Percentiles rank a stretch among this genome's conserved stretches.
phyloP scores from a whole-genome alignment of 2,329 filamentous ascomycete genomes.

The Ceratocystis diversiconidia region DNA sequence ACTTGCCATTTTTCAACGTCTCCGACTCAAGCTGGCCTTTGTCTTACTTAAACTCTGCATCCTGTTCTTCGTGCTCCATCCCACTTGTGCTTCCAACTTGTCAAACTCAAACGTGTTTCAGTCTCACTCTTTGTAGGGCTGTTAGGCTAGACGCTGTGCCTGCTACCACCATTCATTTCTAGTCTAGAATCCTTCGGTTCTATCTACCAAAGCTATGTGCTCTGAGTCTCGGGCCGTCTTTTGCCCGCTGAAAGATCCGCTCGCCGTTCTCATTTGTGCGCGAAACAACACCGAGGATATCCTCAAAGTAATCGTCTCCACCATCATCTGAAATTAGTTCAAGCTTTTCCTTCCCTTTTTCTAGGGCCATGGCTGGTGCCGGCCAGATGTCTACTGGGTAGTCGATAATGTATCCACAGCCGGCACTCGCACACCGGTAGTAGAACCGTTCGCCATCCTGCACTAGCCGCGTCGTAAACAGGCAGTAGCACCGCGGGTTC shows the following conservation, averaged over 20 bases:
- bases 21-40: neutral
- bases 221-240: neutral
- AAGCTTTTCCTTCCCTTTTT: constrained; percentile 4
- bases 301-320: constrained; percentile 15
- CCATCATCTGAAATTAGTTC: constrained; percentile 10
- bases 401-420: constrained; percentile 14
- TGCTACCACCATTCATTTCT: neutral
- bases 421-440: constrained; percentile 14
- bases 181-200: neutral
- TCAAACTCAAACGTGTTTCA: neutral
- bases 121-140: neutral
- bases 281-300: constrained; percentile 12
- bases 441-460: neutral
- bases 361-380: neutral
- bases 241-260: neutral
- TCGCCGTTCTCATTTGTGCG: neutral
- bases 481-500: constrained; percentile 17
- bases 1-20: neutral
- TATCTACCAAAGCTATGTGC: neutral
- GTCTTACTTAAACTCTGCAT: neutral
- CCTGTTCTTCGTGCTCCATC: neutral
- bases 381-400: constrained; percentile 4
- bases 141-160: neutral
- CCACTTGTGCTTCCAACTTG: neutral
- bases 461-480: constrained; percentile 12